These are phyloP conservation scores for Aureobasidium sp. DNA, from an alignment of 2,329 filamentous ascomycete species.

Conservation along the genomic window DNA sequence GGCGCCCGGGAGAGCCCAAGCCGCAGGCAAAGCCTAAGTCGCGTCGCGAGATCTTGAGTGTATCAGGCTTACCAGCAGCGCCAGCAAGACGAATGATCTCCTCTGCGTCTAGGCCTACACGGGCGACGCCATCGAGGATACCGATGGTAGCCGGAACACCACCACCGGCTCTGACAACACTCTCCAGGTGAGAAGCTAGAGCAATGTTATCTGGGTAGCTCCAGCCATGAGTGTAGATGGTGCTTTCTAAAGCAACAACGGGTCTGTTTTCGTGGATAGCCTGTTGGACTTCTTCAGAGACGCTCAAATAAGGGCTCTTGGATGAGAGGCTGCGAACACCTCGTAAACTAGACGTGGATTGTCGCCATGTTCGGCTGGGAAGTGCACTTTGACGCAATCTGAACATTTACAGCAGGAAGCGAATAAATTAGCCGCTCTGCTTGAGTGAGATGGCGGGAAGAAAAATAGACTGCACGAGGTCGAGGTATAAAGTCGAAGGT, in stretches of 20 bases:
- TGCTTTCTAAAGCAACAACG: slow-evolving; percentile 88
- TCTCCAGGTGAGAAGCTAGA: slow-evolving; percentile 72
- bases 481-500: neutral
- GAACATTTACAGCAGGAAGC: slow-evolving; percentile 11
- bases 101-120: slow-evolving; percentile 65
- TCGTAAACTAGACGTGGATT: neutral
- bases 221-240: slow-evolving; percentile 90
- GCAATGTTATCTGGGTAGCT: slow-evolving; percentile 66
- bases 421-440: neutral
- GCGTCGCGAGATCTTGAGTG: slow-evolving; percentile 77
- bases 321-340: slow-evolving; percentile 1
- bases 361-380: neutral
- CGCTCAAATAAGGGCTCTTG: slow-evolving; percentile 48
- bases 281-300: slow-evolving; percentile 77
- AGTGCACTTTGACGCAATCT: neutral
- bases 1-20: slow-evolving; percentile 58
- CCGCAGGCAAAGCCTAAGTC: slow-evolving; percentile 79
- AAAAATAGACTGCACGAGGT: neutral
- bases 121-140: slow-evolving; percentile 73
- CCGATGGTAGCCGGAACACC: slow-evolving; percentile 87
- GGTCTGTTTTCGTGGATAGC: slow-evolving; percentile 69
- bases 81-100: slow-evolving; percentile 66
- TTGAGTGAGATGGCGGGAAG: neutral
- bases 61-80: slow-evolving; percentile 50
- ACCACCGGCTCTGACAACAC: slow-evolving; percentile 71